phyloP scores from a whole-genome alignment of 164 flowering plant species.

The Sedum album region DNA sequence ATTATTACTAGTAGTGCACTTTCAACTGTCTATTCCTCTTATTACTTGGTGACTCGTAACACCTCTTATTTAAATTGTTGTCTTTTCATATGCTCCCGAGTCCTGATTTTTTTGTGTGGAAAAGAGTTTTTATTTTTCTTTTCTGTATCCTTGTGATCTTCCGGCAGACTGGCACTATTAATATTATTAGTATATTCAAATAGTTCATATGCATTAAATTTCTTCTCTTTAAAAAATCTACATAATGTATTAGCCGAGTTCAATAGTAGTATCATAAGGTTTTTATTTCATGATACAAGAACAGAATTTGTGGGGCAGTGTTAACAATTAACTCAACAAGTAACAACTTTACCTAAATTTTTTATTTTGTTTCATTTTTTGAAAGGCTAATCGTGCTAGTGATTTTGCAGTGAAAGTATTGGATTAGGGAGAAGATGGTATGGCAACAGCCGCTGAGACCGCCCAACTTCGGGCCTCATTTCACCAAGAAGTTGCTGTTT shows the following conservation, averaged over 20 bases:
- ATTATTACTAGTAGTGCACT: too few relatives aligned
- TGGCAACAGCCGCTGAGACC: not conserved
- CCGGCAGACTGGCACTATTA: too few relatives aligned
- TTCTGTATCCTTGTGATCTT: too few relatives aligned
- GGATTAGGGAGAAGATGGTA: constrained; percentile 5
- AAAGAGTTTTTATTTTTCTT: too few relatives aligned
- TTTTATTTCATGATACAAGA: not conserved
- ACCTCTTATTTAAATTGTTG: too few relatives aligned
- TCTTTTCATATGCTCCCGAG: too few relatives aligned
- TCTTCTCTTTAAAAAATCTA: too few relatives aligned
- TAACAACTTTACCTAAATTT: not conserved
- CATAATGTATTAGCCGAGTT: not conserved
- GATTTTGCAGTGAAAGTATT: not conserved
- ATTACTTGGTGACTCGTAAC: too few relatives aligned
- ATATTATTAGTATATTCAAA: not conserved
- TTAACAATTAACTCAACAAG: not conserved
- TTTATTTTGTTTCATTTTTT: not conserved
- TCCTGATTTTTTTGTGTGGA: too few relatives aligned
- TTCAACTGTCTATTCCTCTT: too few relatives aligned
- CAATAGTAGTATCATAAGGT: not conserved
- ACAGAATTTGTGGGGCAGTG: not conserved
- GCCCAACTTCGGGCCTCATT: constrained; percentile 4
- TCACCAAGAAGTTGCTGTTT: constrained; percentile 7
- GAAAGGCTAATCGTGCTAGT: not conserved
- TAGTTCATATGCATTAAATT: not conserved